These are phyloP conservation scores for Nicotiana otophora DNA, from an alignment of 257 asterid species.

Conservation along the genomic window DNA sequence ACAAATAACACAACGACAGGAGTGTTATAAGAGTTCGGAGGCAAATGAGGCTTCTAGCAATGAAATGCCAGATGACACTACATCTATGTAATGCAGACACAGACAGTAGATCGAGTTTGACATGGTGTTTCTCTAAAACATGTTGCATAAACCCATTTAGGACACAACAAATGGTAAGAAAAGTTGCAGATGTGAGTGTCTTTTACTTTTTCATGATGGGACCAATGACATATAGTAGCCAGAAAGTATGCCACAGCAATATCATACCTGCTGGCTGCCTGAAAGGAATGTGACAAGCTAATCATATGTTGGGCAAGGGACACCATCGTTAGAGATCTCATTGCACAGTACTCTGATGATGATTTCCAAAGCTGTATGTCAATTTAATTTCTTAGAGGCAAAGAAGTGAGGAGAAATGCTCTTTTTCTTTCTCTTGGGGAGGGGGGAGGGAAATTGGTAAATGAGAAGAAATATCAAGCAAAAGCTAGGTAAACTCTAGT, in stretches of 20 bases:
- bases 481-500: constrained; percentile 13
- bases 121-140: background rate
- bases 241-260: constrained; percentile 5
- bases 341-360: constrained; percentile 85
- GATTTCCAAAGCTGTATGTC: constrained; percentile 86
- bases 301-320: constrained; percentile 93
- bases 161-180: background rate
- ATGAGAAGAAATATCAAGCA: background rate
- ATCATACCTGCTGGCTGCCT: constrained; percentile 77
- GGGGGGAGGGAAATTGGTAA: background rate
- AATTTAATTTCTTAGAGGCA: constrained; percentile 27
- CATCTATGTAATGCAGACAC: constrained; percentile 6
- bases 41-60: constrained; percentile 13
- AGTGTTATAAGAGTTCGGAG: background rate
- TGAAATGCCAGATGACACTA: background rate
- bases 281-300: constrained; percentile 70
- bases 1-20: constrained; percentile 16
- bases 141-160: background rate
- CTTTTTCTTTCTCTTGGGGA: background rate
- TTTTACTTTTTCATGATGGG: background rate
- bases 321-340: constrained; percentile 92
- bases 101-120: background rate
- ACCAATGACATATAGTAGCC: background rate
- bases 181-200: background rate
- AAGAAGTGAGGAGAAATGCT: constrained; percentile 2